Base-by-base conservation (phyloP, 129 eudicot genomes). In the Pittosporum tobira region DNA sequence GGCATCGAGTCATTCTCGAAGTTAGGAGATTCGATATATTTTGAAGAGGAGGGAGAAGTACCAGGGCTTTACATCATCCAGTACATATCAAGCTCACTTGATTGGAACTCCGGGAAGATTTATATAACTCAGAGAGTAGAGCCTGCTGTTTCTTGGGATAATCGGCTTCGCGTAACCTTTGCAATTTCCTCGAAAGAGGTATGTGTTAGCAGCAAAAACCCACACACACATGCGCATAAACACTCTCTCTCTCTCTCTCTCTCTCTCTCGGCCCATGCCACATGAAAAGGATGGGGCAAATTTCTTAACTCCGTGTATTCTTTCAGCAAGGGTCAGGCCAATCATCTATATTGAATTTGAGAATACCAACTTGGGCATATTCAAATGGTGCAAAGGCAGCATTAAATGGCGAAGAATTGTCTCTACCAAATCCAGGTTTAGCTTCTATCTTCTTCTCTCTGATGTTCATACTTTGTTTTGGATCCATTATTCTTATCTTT, bases 1-100 rank as follows among this genome's bases (percentile, higher is more conserved):
- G 98, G 98, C 29, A 84, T 93, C 5, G 99, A 93, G 63, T 93
- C 99, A 40, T 93, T 93, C 81, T 93, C 99, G 16, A 93, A 93
- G 58, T 71, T 93, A 56, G 99, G 99, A 23, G 96, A 93, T 75
- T 93, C 99, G 5, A 87, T 93, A 68, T 93, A 93, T 84, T 93
- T 87, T 73, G 94, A 93, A 72, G 88, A 91, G 37, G 71, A 63
- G 20, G 96, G 88, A 27, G 60, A 66, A 1, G 54, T 57, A 61
- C 83, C 84, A 7, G 94, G 70, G 49, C 68, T 93, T 56, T 84
- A 87, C 46, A 54, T 93, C 22, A 84, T 93, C 46, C 99, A 93
- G 71, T 93, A 81, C 65, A 71, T 93, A 67, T 59, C 99, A 25
- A 93, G 99, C 79, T 57, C 96, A 18, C 44, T 93, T 60, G 44